Base-by-base conservation (phyloP, 441 rosid species). In the Aleurites moluccanus region DNA sequence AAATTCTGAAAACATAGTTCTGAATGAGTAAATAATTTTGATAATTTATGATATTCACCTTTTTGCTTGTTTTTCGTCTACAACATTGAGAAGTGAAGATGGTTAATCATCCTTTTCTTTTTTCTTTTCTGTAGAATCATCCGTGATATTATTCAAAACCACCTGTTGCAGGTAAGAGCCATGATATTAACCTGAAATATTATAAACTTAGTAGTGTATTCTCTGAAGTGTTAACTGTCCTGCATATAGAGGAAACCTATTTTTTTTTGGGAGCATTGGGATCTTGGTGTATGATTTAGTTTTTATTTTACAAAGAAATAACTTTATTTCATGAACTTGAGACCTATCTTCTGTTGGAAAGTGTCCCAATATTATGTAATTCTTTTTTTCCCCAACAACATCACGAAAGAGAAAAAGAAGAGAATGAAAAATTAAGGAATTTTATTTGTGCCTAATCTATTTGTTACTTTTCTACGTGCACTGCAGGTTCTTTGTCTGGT, bases 71-170 rank as follows among this genome's bases (percentile, higher is more conserved):
- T 65, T 14, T 44, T 59, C 16, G 61, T 70, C 21, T 28, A 18
- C 72, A 42, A 62, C 42, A 56, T 73, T 77, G 38, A 76, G 75
- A 52, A 77, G 49, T 45, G 2, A 42, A 30, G 15, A 23, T 55
- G 4, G 42, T 52, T 67, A 15, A 67, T 75, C 38, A 50, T 57
- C 44, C 23, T 69, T 73, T 47, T 50, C 28, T 70, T 68, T 35
- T 25, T 69, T 20, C 78, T 25, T 69, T 20, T 77, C 69, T 80
- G 81, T 97, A 96, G 98, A 80, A 96, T 96, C 78, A 96, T 96
- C 78, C 98, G 98, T 18, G 99, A 96, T 80, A 93, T 96, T 78
- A 96, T 96, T 76, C 99, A 96, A 84, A 93, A 96, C 83, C 99
- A 96, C 84, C 82, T 96, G 42, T 79, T 96, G 79, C 98, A 96